Conservation (phyloP, 805 yeast species). For the Saturnispora kantuleensis region DNA sequence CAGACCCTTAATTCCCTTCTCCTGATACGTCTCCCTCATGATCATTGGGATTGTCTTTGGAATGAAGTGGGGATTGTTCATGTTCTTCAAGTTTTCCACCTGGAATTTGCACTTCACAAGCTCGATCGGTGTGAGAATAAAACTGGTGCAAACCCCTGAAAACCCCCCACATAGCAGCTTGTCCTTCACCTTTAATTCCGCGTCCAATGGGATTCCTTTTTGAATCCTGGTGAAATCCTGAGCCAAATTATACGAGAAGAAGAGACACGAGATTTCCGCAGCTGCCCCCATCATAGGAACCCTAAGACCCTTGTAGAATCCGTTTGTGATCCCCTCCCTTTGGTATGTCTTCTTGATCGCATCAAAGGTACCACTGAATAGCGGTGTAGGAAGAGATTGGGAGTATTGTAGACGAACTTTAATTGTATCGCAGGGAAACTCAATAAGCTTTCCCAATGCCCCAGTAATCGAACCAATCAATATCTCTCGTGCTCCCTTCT, state of each 20-base stretch:
- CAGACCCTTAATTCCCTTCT: slow-evolving; percentile 56
- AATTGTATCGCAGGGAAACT: slow-evolving; percentile 88
- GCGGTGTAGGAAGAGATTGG: slow-evolving; percentile 45
- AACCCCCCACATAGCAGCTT: slow-evolving; percentile 63
- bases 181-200: slow-evolving; percentile 17
- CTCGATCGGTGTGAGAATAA: slow-evolving; percentile 86
- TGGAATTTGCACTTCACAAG: slow-evolving; percentile 82
- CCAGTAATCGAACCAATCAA: slow-evolving; percentile 58
- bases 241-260: slow-evolving; percentile 50
- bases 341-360: slow-evolving; percentile 53
- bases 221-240: slow-evolving; percentile 28
- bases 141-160: slow-evolving; percentile 75
- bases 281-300: slow-evolving; percentile 88
- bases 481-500: slow-evolving; percentile 31
- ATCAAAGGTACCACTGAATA: slow-evolving; percentile 51
- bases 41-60: slow-evolving; percentile 28
- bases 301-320: slow-evolving; percentile 70
- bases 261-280: slow-evolving; percentile 76
- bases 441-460: slow-evolving; percentile 71
- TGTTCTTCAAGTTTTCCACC: slow-evolving; percentile 38
- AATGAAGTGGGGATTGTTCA: slow-evolving; percentile 11
- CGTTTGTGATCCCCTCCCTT: slow-evolving; percentile 59
- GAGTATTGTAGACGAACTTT: slow-evolving; percentile 74
- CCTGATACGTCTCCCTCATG: slow-evolving; percentile 31
- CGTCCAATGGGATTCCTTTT: slow-evolving; percentile 13